Evolutionary conservation across 495 filamentous ascomycete genomes (phyloP).

Genomic region (Symbiotaphrina buchneri): DNA sequence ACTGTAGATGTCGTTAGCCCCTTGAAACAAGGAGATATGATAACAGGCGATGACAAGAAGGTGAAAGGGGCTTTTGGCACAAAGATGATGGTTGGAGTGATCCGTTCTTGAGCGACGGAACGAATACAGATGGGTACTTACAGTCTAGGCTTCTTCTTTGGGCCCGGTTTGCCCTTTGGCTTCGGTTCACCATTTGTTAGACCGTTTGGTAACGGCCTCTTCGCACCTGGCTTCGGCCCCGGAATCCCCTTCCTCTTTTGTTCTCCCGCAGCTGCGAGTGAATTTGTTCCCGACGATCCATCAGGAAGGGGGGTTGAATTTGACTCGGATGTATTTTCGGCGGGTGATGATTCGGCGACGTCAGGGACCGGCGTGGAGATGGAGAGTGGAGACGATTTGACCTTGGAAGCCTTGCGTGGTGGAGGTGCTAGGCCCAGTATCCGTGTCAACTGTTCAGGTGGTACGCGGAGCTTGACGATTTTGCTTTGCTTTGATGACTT

Average conservation of each 20-base stretch:
- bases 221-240: slow-evolving; percentile 31
- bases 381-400: slow-evolving; percentile 1
- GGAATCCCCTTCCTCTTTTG: slow-evolving; percentile 36
- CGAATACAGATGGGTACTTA: slow-evolving; percentile 25
- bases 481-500: slow-evolving; percentile 4
- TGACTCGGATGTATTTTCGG: slow-evolving; percentile 24
- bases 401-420: slow-evolving; percentile 1
- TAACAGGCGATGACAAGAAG: neutral
- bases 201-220: slow-evolving; percentile 36
- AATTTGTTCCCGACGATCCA: slow-evolving; percentile 17
- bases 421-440: neutral
- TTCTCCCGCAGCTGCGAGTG: slow-evolving; percentile 22
- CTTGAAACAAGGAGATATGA: neutral
- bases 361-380: slow-evolving; percentile 2
- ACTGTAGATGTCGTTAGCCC: slow-evolving; percentile 2
- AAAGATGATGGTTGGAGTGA: neutral
- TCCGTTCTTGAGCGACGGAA: neutral
- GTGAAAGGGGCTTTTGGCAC: neutral
- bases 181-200: slow-evolving; percentile 34
- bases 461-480: slow-evolving; percentile 3
- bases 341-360: slow-evolving; percentile 3
- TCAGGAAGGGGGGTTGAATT: slow-evolving; percentile 19
- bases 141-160: slow-evolving; percentile 88
- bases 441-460: slow-evolving; percentile 4
- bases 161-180: slow-evolving; percentile 65